phyloP scores from a whole-genome alignment of 257 asterid genomes.

The Agastache rugosa region DNA sequence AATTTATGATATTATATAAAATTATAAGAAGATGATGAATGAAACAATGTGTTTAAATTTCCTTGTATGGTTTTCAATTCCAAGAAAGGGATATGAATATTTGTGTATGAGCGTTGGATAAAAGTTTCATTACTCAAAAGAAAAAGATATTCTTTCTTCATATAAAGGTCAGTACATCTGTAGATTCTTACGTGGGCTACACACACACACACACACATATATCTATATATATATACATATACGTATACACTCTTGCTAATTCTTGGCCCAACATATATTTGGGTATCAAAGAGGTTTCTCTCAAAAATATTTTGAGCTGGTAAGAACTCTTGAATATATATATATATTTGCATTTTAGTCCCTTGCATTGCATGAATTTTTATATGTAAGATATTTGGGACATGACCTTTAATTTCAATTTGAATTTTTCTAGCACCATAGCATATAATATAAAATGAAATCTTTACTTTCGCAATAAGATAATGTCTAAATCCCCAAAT shows the following conservation, averaged over 20 bases:
- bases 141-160: constrained; percentile 39
- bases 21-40: background rate
- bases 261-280: background rate
- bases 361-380: background rate
- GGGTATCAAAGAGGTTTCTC: background rate
- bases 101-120: background rate
- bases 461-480: background rate
- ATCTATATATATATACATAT: background rate
- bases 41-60: background rate
- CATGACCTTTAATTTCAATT: background rate
- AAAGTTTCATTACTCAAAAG: constrained; percentile 20
- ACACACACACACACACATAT: background rate
- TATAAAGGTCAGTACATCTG: constrained; percentile 22
- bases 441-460: background rate
- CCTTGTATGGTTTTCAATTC: background rate
- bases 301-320: background rate
- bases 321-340: background rate
- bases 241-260: background rate
- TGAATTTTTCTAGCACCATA: background rate
- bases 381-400: too few relatives aligned
- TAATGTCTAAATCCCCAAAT: background rate
- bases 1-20: background rate
- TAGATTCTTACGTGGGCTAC: constrained; percentile 32
- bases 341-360: too few relatives aligned
- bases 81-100: constrained; percentile 13